These are phyloP conservation scores for Cubamyces lactineus DNA, from an alignment of 768 basidiomycete genomes.

Conservation along the genomic window DNA sequence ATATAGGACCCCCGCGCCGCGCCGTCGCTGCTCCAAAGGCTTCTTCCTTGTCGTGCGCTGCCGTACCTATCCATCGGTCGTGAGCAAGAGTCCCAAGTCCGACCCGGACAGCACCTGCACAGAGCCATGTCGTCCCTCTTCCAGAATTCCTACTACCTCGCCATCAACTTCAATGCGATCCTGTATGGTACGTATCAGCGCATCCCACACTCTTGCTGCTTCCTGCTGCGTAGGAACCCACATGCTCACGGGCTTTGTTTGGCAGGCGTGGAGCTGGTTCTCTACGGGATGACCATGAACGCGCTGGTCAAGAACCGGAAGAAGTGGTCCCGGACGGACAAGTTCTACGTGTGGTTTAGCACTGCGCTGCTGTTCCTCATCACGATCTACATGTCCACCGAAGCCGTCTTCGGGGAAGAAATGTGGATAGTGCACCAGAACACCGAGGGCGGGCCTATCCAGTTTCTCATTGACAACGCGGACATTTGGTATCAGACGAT, in stretches of 20 bases:
- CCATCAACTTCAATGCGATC: conserved; percentile 24
- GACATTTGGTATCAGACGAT: conserved; percentile 25
- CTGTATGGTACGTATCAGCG: conserved; percentile 20
- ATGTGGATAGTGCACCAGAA: conserved; percentile 41
- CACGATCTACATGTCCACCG: conserved; percentile 37
- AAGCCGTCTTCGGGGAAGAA: conserved; percentile 37
- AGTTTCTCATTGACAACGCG: conserved; percentile 35
- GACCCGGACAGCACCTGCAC: no score
- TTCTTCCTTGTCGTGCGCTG: neutral
- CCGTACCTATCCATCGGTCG: neutral
- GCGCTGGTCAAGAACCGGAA: conserved; percentile 14
- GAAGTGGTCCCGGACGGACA: conserved; percentile 15
- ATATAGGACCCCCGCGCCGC: neutral
- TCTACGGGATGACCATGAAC: conserved; percentile 32
- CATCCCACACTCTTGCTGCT: neutral
- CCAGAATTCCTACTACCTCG: conserved; percentile 27
- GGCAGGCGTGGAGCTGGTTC: conserved; percentile 33
- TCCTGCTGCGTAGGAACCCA: neutral
- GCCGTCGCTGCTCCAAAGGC: neutral
- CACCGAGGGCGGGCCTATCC: conserved; percentile 40
- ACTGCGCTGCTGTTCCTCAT: conserved; percentile 36
- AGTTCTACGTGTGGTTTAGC: conserved; percentile 31
- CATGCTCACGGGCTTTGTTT: neutral
- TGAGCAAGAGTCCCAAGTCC: neutral
- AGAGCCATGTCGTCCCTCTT: conserved; percentile 21